Base-by-base conservation (phyloP, 2,329 filamentous ascomycete species). In the Tolypocladium endophyticum region DNA sequence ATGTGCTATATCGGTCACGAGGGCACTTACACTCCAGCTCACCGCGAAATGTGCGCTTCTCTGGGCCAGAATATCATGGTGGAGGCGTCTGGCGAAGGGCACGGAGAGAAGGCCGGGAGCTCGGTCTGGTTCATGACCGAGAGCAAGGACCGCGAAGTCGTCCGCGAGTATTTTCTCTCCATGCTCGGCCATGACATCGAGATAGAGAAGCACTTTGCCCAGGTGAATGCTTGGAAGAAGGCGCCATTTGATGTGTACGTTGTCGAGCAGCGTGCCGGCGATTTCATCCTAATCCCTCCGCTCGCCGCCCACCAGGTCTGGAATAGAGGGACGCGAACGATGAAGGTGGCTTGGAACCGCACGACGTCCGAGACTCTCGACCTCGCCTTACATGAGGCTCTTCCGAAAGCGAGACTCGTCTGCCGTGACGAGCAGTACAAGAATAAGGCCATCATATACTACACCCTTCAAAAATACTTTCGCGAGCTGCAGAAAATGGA, bases 101-200 rank as follows among this genome's bases (percentile, higher is more conserved):
- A 88, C 57, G 90, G 88, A 5, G 90, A 94, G 69, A 89, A 86
- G 63, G 84, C 88, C 1, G 94, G 94, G 1, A 96, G 90, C 59
- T 97, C 94, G 0, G 84, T 99, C 43, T 99, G 94, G 94, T 96
- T 97, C 71, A 97, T 99, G 94, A 97, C 94, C 0, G 92, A 97
- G 71, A 92, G 87, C 41, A 95, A 94, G 67, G 94, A 99, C 68
- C 87, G 94, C 1, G 87, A 92, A 62, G 81, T 93, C 4, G 92
- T 97, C 2, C 87, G 92, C 0, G 93, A 97, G 69, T 97, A 96
- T 72, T 99, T 95, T 78, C 77, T 95, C 56, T 96, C 92, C 1
- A 89, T 91, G 72, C 81, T 99, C 6, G 94, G 94, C 1, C 94
- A 99, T 69, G 93, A 99, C 67, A 92, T 97, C 62, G 93, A 97